Base-by-base conservation (phyloP, 768 basidiomycete genomes). In the Hypsizygus marmoreus region DNA sequence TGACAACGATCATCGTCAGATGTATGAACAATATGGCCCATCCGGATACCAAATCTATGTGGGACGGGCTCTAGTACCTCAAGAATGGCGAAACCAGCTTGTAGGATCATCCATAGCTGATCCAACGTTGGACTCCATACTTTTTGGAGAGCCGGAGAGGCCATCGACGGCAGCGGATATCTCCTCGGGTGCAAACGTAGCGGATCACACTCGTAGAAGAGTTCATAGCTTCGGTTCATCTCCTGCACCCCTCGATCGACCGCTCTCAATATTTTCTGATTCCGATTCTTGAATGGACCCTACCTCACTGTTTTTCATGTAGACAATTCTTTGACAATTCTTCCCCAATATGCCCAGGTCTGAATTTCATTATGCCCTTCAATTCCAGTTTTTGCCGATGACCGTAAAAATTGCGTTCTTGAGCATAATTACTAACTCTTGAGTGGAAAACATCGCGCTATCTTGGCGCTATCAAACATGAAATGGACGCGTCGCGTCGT, bases 201-300 rank as follows among this genome's bases (percentile, higher is more conserved):
- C n/a, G n/a, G n/a, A 12, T 29, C 34, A 35, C 17, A 7, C 16
- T 8, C 34, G 25, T 6, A 28, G 20, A 19, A 29, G 39, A 13
- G 25, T 37, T 7, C 12, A 33, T 12, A 36, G 33, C 12, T 40
- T 28, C 23, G 40, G 35, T n/a, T 33, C 24, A 40, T 49, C 44
- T 1, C 52, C 52, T 34, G 44, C 41, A 30, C 41, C 47, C 7
- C 29, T 53, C 14, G 26, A 43, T 16, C 26, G 47, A 22, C 41
- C 52, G 12, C 43, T 50, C 28, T 47, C 49, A 12, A 32, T 54
- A 26, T 50, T 40, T 43, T 54, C 45, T 13, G 52, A 50, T 6
- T n/a, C n/a, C n/a, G n/a, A n/a, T n/a, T n/a, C n/a, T n/a, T n/a
- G n/a, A 38, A 43, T 7, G 46, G 38, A 48, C 3, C 28, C 22